Evolutionary conservation across 139 green algal species (phyloP).

Genomic region (Edaphochlamys debaryana): DNA sequence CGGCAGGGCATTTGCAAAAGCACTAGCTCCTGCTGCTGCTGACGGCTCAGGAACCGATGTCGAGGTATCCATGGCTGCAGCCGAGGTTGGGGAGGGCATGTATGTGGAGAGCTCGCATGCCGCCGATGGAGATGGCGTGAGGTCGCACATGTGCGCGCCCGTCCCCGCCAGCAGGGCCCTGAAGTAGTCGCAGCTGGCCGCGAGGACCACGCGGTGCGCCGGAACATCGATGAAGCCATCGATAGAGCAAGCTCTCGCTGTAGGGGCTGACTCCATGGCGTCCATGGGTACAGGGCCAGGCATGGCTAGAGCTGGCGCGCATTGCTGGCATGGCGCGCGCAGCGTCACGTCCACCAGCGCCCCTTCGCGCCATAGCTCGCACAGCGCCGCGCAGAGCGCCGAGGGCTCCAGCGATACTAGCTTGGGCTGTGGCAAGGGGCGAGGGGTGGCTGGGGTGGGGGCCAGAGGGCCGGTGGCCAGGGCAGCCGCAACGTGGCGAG

Average conservation of each 20-base stretch:
- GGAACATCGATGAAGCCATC: not conserved
- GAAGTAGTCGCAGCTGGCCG: slow-evolving; percentile 60
- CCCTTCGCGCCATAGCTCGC: slow-evolving; percentile 47
- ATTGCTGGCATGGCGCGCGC: not conserved
- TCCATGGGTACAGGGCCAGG: no score
- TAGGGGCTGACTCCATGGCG: not conserved
- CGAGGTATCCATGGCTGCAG: not conserved
- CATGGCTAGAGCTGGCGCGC: no score
- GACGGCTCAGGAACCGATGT: not conserved
- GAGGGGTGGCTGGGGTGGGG: no score
- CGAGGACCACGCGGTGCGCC: slow-evolving; percentile 60
- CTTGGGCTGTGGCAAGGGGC: slow-evolving; percentile 36
- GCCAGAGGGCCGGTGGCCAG: no score
- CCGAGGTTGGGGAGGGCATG: not conserved
- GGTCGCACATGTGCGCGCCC: slow-evolving; percentile 49
- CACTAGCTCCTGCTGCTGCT: not conserved
- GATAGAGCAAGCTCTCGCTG: not conserved
- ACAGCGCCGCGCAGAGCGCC: not conserved
- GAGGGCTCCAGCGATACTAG: slow-evolving; percentile 1
- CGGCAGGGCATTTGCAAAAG: not conserved
- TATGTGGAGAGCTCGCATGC: no score
- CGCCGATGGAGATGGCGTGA: not conserved
- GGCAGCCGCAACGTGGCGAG: no score
- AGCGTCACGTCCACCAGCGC: slow-evolving; percentile 46
- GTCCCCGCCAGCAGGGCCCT: slow-evolving; percentile 56